Evolutionary conservation across 1,284 basidiomycete species (phyloP), one percentile per base, ranked within the genome.

Genomic region (Rhizoctonia solani): DNA sequence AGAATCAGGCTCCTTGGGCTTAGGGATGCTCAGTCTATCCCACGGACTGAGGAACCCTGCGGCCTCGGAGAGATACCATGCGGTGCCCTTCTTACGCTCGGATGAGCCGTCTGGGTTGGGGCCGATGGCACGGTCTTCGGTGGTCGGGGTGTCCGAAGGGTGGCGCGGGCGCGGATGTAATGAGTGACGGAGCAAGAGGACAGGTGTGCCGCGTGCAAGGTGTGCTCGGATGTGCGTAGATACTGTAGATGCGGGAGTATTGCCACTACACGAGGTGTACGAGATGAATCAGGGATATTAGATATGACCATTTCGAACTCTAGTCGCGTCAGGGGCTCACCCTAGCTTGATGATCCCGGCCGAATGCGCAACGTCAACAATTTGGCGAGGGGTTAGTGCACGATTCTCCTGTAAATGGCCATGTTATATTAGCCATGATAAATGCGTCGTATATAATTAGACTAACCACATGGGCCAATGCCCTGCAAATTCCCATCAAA

Each of bases 21-120:
- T 63, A 63, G 59, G 59, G 59, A 63, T 63, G 49, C 59, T 49
- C 59, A 63, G 53, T 63, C 59, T 30, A 19, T 63, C 59, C 59
- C 59, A 63, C 49, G 59, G 59, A 53, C 59, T 63, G 25, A 29
- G 47, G 49, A 63, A 63, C 23, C 59, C 59, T 34, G 59, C 59
- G 21, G 47, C 59, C 59, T 63, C 59, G 49, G 59, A 63, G 47
- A 63, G 59, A 37, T 63, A 63, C 59, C 59, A 63, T 53, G 59
- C 47, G 32, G 59, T 63, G 46, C 59, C 59, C 59, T 63, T 63
- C 39, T 63, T 63, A 49, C 59, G 59, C 37, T 63, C 59, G 47
- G 47, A 16, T 23, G 59, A 52, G 29, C 59, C 59, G 59, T 63
- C 59, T 50, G 59, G 32, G 49, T 39, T 52, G 25, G 34, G 46